Conservation (phyloP, 2,329 filamentous ascomycete species). For the Monosporascus cannonballus region DNA sequence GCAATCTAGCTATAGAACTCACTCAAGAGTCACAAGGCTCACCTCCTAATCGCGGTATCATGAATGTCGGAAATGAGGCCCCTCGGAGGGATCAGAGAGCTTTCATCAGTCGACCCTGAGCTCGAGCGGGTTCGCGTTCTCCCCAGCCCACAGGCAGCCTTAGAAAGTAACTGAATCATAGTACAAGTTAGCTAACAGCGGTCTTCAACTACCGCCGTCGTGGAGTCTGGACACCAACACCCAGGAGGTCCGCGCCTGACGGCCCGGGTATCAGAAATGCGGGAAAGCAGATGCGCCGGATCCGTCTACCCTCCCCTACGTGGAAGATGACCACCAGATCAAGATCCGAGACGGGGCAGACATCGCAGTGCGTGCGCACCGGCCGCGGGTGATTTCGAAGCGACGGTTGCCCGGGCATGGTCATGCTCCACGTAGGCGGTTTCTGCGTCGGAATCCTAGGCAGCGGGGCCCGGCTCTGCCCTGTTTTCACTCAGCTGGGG, state of each 20-base stretch:
- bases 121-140: not conserved
- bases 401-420: conserved; percentile 1
- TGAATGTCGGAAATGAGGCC: not conserved
- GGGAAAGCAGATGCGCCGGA: not conserved
- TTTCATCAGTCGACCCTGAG: conserved; percentile 2
- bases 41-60: too few relatives aligned
- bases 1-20: too few relatives aligned
- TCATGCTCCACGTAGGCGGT: conserved; percentile 4
- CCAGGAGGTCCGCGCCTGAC: not conserved
- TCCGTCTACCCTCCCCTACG: not conserved
- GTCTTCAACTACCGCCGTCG: not conserved
- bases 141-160: not conserved
- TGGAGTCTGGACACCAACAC: not conserved
- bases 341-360: not conserved
- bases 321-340: not conserved
- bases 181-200: not conserved
- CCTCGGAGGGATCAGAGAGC: conserved; percentile 1
- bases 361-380: not conserved
- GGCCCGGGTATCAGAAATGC: not conserved
- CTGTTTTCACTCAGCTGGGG: conserved; percentile 1
- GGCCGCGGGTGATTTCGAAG: not conserved
- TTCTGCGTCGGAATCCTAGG: conserved; percentile 1
- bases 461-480: not conserved
- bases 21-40: too few relatives aligned
- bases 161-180: not conserved